Base-by-base conservation (phyloP, 805 yeast genomes). In the Sugiyamaella americana region DNA sequence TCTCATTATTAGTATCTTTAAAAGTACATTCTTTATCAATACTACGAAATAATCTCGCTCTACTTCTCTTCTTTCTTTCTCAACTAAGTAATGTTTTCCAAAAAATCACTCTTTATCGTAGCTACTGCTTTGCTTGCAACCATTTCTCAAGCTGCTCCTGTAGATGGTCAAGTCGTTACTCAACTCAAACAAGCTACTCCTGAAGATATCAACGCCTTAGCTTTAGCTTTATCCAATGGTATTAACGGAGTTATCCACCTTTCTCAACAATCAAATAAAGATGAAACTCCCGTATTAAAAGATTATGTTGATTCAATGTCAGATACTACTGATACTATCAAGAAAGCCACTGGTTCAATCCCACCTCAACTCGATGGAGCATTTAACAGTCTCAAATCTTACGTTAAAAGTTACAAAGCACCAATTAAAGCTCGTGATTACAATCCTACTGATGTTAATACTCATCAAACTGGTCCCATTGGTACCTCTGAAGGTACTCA, bases 401-500 rank as follows among this genome's bases (percentile, higher is more conserved):
- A 35, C 18, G 37, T 35, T 11, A 17, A 35, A 6, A 17, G 6
- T 6, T 10, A 35, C 20, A 17, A 35, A 21, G 20, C 20, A 5
- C 20, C 37, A 16, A 35, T 17, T 11, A 35, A 10, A 16, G 37
- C 37, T 6, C 17, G 20, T 35, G 37, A 10, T 18, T 13, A 17
- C 37, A 35, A 35, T 11, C 20, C 37, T 6, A 35, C 32, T 26
- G 32, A 26, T 13, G 11, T 26, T 26, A 13, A 8, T 13, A 26
- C 32, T 13, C 32, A 26, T 13, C 32, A 26, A 26, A 26, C 32
- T 13, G 32, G 32, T 23, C 26, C 35, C 20, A 18, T 24, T 32
- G 45, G 45, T 3, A 23, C 19, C 30, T 42, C 45, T 6, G 45
- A 42, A n/a, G 45, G 45, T 30, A 42, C 45, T 29, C 16, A 30